These are phyloP conservation scores for Heterobasidion occidentale DNA, from an alignment of 1,284 basidiomycete species.

Conservation along the genomic window DNA sequence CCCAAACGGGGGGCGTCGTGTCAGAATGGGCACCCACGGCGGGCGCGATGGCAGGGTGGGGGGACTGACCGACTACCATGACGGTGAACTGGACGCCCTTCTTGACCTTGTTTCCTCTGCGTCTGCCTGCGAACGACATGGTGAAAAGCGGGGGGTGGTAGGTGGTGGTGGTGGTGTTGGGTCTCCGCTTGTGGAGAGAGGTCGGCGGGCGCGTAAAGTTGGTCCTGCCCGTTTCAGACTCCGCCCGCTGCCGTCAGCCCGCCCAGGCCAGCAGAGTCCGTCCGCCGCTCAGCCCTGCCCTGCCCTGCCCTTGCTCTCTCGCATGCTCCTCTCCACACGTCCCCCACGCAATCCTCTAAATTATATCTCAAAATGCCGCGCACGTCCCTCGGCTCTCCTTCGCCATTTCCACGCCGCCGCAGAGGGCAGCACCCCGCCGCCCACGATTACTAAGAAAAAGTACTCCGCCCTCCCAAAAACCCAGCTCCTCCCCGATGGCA, in stretches of 20 bases:
- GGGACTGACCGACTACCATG: slow-evolving; percentile 82
- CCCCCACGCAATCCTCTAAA: not conserved
- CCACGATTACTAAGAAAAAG: slow-evolving; percentile 38
- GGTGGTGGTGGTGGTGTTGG: slow-evolving; percentile 3
- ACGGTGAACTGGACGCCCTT: slow-evolving; percentile 95
- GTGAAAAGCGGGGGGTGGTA: slow-evolving; percentile 18
- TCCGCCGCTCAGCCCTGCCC: not conserved
- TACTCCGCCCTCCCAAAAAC: slow-evolving; percentile 47
- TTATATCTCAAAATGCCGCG: not conserved
- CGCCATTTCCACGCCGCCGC: not conserved
- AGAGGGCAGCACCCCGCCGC: slow-evolving; percentile 3
- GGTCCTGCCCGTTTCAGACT: slow-evolving; percentile 19
- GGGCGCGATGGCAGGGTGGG: slow-evolving; percentile 1
- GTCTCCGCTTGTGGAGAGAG: slow-evolving; percentile 14
- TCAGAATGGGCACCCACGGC: slow-evolving; percentile 8
- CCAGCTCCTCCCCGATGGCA: slow-evolving; percentile 33
- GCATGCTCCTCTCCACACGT: not conserved
- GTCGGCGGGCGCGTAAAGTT: slow-evolving; percentile 8
- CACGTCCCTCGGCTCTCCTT: not conserved
- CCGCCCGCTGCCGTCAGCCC: slow-evolving; percentile 11
- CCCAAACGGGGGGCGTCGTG: not conserved
- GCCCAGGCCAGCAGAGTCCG: not conserved
- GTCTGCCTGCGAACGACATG: slow-evolving; percentile 81
- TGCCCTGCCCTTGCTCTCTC: not conserved
- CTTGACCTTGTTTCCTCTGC: slow-evolving; percentile 92